phyloP scores from a whole-genome alignment of 169 alveolate genomes.

The Cryptosporidium parvum region DNA sequence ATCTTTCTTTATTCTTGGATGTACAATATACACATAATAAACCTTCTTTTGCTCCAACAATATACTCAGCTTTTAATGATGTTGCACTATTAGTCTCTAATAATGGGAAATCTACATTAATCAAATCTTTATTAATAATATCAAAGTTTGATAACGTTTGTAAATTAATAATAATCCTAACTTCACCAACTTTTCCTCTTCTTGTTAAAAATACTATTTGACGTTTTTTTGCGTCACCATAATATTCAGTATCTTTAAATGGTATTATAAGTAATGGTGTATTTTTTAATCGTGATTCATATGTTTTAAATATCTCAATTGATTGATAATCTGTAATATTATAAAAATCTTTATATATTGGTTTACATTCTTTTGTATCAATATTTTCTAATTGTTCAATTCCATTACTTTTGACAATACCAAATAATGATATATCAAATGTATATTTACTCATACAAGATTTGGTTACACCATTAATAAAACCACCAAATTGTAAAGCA shows the following conservation, averaged over 20 bases:
- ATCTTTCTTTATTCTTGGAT: constrained; percentile 30
- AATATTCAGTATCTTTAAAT: constrained; percentile 71
- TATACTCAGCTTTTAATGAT: constrained; percentile 70
- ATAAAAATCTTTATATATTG: constrained; percentile 64
- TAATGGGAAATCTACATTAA: constrained; percentile 65
- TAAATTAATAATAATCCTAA: constrained; percentile 42
- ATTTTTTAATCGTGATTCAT: constrained; percentile 18
- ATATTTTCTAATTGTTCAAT: constrained; percentile 5
- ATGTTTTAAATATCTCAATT: constrained; percentile 43
- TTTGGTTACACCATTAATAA: constrained; percentile 24
- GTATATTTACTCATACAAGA: constrained; percentile 75
- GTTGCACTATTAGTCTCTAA: constrained; percentile 51
- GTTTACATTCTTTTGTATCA: constrained; percentile 54
- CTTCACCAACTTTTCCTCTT: constrained; percentile 75
- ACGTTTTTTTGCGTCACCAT: constrained; percentile 57
- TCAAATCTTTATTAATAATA: constrained; percentile 43
- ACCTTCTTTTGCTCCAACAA: constrained; percentile 56
- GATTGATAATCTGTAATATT: constrained; percentile 69
- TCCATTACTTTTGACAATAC: constrained; percentile 30
- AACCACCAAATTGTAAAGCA: constrained; percentile 64
- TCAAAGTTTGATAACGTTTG: constrained; percentile 71
- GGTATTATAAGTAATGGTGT: constrained; percentile 59
- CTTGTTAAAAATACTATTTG: constrained; percentile 65
- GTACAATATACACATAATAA: constrained; percentile 59
- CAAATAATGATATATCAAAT: constrained; percentile 56